These are phyloP conservation scores for Mycena venus DNA, from an alignment of 768 basidiomycete genomes.

Conservation along the genomic window DNA sequence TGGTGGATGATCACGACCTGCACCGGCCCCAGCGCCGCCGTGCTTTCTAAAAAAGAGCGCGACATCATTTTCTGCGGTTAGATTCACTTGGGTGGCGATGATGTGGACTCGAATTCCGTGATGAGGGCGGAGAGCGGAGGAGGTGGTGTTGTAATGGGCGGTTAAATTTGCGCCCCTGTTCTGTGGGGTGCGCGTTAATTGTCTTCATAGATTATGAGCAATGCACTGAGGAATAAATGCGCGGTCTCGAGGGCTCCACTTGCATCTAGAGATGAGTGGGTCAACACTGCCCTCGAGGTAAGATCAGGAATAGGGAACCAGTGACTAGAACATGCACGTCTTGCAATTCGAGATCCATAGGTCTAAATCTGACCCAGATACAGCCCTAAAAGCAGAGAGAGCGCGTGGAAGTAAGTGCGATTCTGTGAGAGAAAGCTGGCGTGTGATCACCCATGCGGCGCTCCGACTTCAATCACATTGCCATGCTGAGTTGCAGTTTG, in stretches of 20 bases:
- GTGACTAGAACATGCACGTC: slow-evolving; percentile 79
- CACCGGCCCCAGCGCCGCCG: slow-evolving; percentile 60
- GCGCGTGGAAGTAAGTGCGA: too few species aligned
- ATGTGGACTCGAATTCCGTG: slow-evolving; percentile 50
- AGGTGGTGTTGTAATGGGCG: slow-evolving; percentile 76
- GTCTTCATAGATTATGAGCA: neutral
- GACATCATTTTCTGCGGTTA: slow-evolving; percentile 70
- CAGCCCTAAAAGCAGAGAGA: too few species aligned
- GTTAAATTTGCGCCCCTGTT: slow-evolving; percentile 79
- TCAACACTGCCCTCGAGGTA: neutral
- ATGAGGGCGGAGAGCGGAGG: slow-evolving; percentile 55
- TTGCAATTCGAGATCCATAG: slow-evolving; percentile 71
- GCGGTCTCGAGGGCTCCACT: slow-evolving; percentile 78
- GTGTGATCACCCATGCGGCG: too few species aligned
- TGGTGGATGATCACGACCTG: slow-evolving; percentile 76
- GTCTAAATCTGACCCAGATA: too few species aligned
- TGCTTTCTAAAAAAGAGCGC: slow-evolving; percentile 60
- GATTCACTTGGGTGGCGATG: slow-evolving; percentile 65
- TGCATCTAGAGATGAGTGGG: slow-evolving; percentile 61
- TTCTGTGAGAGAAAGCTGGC: too few species aligned
- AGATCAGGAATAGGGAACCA: slow-evolving; percentile 51
- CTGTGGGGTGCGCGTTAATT: slow-evolving; percentile 53
- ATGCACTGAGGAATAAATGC: slow-evolving; percentile 66
- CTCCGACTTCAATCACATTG: too few species aligned
- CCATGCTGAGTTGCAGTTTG: too few species aligned